Conservation (phyloP, 1,284 basidiomycete genomes). For the Abortiporus biennis region DNA sequence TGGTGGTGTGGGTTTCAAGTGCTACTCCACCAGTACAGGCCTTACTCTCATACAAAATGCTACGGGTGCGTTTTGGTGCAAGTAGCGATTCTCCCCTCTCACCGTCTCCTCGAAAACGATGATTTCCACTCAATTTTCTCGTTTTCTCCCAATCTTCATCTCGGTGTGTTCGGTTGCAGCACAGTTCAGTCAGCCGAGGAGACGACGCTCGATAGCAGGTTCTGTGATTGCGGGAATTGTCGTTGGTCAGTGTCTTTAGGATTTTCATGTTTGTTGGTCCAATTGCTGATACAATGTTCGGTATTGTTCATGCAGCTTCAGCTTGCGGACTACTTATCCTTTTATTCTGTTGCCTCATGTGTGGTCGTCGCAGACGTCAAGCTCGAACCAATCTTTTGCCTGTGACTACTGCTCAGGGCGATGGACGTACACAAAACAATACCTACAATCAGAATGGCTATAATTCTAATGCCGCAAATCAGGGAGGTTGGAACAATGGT, state of each 20-base stretch:
- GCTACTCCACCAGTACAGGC: too few relatives aligned
- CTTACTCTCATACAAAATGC: too few relatives aligned
- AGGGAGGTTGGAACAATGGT: too few relatives aligned
- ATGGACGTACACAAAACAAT: too few relatives aligned
- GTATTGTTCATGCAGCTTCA: conserved; percentile 7
- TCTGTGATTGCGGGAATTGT: conserved; percentile 13
- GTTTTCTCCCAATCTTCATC: conserved; percentile 4
- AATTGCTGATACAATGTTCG: neutral
- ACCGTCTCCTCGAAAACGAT: conserved; percentile 5
- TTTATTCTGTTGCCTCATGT: conserved; percentile 1
- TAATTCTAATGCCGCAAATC: too few relatives aligned
- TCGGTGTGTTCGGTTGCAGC: conserved; percentile 5
- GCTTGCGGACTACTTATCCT: conserved; percentile 9
- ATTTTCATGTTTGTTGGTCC: neutral
- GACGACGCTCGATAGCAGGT: conserved; percentile 7
- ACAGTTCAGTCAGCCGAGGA: conserved; percentile 5
- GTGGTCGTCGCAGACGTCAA: conserved; percentile 7
- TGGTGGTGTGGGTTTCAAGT: too few relatives aligned
- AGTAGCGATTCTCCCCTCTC: neutral
- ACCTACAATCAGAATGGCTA: too few relatives aligned
- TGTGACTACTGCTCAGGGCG: too few relatives aligned
- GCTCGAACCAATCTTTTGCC: too few relatives aligned
- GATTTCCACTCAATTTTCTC: too few relatives aligned
- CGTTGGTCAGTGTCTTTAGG: conserved; percentile 8
- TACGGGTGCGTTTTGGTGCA: too few relatives aligned